Evolutionary conservation across 176 grass and related monocot species (phyloP), one percentile per base, ranked within the genome.

Genomic region (Chrysopogon serrulatus): DNA sequence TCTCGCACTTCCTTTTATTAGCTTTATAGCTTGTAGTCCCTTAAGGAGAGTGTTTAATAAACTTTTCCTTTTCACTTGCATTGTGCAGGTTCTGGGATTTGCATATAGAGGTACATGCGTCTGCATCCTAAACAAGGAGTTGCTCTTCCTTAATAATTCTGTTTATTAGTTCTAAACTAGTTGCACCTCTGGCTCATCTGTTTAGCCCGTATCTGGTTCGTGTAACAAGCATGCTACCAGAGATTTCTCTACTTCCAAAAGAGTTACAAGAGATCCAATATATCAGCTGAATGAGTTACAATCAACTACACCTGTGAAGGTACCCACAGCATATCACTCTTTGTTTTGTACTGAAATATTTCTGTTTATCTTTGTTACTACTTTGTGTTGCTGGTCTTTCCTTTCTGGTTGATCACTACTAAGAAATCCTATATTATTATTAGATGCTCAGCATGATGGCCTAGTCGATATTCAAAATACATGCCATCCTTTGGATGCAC

Each of bases 211-310:
- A 81, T 31, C 53, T 71, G 65, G 5, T 64, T 71, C 41, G 53
- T 86, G 27, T 43, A 82, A n/a, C 78, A 90, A 82, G 34, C 72
- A 65, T 82, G 12, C 16, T 24, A 18, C 28, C 21, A 82, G 65
- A 40, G 34, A 54, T 28, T 90, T 90, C 54, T 82, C 78, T 17
- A 54, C 72, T 30, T 37, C 48, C 40, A 61, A 45, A 45, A 82
- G n/a, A 27, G 23, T 44, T 63, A 4, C 47, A 49, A 26, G n/a
- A 65, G 78, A 7, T 0, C 26, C 10, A 71, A 19, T 47, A 30
- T 21, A 77, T 77, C 72, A 24, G 42, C 40, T 27, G 27, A 77
- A 42, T 33, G 64, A 86, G 54, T 82, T 86, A 45, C 43, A 86
- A 32, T 42, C 78, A 54, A 77, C 21, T 56, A 59, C 39, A 4